Evolutionary conservation across 345 rosid genomes (phyloP).

Genomic region (Capsella bursapastoris): DNA sequence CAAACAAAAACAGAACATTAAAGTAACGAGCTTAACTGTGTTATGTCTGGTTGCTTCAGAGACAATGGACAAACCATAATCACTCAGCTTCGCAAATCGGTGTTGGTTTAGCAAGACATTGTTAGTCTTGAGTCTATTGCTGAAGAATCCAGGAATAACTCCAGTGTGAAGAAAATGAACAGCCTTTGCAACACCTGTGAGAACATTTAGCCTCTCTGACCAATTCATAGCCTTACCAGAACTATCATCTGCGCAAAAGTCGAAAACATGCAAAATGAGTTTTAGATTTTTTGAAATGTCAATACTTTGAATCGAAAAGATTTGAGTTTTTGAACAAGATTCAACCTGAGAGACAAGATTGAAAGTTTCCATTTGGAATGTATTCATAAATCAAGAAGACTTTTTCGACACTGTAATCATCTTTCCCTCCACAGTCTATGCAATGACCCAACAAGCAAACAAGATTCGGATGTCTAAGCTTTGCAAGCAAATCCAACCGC

Average conservation of each 20-base stretch:
- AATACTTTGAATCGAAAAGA: not conserved
- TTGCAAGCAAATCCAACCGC: slow-evolving; percentile 77
- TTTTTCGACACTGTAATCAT: slow-evolving; percentile 58
- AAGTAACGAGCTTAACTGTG: slow-evolving; percentile 40
- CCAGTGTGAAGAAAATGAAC: slow-evolving; percentile 85
- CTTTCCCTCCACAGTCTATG: slow-evolving; percentile 60
- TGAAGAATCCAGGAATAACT: slow-evolving; percentile 81
- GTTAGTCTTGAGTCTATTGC: slow-evolving; percentile 67
- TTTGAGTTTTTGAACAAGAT: not conserved
- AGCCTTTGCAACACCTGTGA: slow-evolving; percentile 68
- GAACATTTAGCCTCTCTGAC: slow-evolving; percentile 69
- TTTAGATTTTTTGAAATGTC: too few species aligned
- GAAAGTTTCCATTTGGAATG: slow-evolving; percentile 68
- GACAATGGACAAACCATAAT: slow-evolving; percentile 75
- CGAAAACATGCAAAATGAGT: not conserved
- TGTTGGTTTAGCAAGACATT: slow-evolving; percentile 69
- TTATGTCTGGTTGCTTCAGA: slow-evolving; percentile 57
- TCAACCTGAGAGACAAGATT: slow-evolving; percentile 56
- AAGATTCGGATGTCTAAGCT: slow-evolving; percentile 91
- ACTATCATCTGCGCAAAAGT: slow-evolving; percentile 59
- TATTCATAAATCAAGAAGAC: slow-evolving; percentile 80
- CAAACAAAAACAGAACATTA: slow-evolving; percentile 23
- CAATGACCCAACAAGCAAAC: slow-evolving; percentile 91
- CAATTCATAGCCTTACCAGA: slow-evolving; percentile 56
- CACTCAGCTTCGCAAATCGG: slow-evolving; percentile 71